phyloP scores from a whole-genome alignment of 352 stramenopile species.

The Pythium vanterpoolii region DNA sequence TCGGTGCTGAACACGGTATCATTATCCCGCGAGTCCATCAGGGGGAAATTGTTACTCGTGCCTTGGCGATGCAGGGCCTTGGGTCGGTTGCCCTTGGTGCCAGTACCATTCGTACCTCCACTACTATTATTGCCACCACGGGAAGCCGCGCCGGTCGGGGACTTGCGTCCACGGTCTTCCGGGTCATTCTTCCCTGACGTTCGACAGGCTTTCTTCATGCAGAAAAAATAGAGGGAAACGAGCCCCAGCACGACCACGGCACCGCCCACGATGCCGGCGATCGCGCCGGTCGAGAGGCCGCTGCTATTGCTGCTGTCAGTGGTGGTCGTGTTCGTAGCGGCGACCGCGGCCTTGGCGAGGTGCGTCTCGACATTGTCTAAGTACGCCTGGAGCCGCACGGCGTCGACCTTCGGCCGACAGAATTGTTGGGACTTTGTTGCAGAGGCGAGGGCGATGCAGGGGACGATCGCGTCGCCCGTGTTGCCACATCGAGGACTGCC shows the following conservation, averaged over 20 bases:
- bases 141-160: not conserved
- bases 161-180: conserved; percentile 10
- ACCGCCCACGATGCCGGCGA: conserved; percentile 20
- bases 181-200: not conserved
- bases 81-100: not conserved
- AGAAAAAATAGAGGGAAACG: conserved; percentile 16
- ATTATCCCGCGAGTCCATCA: conserved; percentile 17
- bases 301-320: conserved; percentile 22
- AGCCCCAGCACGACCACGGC: conserved; percentile 19
- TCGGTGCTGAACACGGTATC: conserved; percentile 19
- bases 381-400: conserved; percentile 24
- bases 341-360: not conserved
- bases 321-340: conserved; percentile 3
- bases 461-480: conserved; percentile 39
- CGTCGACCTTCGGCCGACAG: conserved; percentile 37
- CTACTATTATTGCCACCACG: not conserved
- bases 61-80: conserved; percentile 4
- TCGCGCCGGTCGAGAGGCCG: conserved; percentile 20
- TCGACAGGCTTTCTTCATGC: conserved; percentile 4
- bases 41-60: not conserved
- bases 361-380: conserved; percentile 17
- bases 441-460: conserved; percentile 32
- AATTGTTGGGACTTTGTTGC: conserved; percentile 12
- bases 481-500: conserved; percentile 18
- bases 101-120: not conserved